Evolutionary conservation across 441 rosid species (phyloP), one percentile per base, ranked within the genome.

Genomic region (Populus hybrid): DNA sequence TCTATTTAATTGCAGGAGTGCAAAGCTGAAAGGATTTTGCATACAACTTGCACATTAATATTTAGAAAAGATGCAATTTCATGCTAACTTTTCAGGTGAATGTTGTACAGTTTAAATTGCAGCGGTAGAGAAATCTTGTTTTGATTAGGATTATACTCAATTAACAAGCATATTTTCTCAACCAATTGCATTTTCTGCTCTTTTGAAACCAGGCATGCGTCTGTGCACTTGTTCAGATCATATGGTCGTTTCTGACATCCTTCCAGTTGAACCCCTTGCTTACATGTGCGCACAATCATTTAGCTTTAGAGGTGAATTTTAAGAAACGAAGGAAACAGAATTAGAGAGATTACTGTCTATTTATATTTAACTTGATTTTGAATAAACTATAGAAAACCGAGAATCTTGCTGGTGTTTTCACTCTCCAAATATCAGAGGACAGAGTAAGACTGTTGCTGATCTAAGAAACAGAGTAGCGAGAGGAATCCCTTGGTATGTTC

Each of bases 391-490:
- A 23, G 54, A 74, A 64, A 21, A 65, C 66, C 21, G 16, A 42
- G 32, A 72, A 46, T 50, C 26, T 50, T 46, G 66, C 46, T 23
- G 61, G 9, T 36, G 32, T 73, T 38, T 40, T 70, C 70, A 38
- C 70, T 63, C 21, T 77, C 36, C 10, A 38, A 69, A 70, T 20
- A 67, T 65, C 67, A 57, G 72, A 68, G 65, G 61, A 61, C 12
- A 73, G 69, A 35, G 76, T 3, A 54, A 14, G 69, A 3, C 14
- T 68, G 72, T 24, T 72, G 10, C 70, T 67, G 38, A 64, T 64
- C 42, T 66, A 70, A 78, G 77, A 30, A 77, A 61, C 80, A 79
- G 42, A 75, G 76, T 20, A 83, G 71, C 77, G 46, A 72, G 73
- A 72, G 32, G 75, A 67, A 74, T 59, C 73, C 79, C 61, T 69